phyloP scores from a whole-genome alignment of 768 basidiomycete species.

The Mycena pura region DNA sequence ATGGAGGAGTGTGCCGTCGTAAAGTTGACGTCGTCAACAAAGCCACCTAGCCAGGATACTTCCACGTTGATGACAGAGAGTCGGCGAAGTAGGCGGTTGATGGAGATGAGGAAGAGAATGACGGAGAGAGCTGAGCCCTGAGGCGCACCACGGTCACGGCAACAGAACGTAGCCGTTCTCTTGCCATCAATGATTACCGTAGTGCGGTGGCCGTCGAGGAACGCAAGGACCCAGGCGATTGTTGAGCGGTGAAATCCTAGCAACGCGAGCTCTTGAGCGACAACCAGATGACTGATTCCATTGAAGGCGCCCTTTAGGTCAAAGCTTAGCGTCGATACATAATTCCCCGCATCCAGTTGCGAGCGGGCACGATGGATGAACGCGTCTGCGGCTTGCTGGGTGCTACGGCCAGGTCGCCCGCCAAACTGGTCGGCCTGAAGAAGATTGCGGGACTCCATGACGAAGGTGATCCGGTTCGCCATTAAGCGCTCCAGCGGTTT shows the following conservation, averaged over 20 bases:
- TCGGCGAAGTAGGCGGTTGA: neutral
- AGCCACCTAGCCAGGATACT: neutral
- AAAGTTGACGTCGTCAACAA: neutral
- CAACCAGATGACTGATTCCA: neutral
- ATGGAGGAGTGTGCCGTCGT: neutral
- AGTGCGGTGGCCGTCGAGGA: neutral
- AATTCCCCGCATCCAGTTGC: neutral
- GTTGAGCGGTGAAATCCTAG: neutral
- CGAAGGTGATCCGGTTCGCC: neutral
- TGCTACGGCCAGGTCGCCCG: neutral
- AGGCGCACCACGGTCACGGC: neutral
- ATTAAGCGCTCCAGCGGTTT: neutral
- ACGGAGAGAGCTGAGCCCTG: neutral
- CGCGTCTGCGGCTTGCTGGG: neutral
- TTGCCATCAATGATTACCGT: neutral
- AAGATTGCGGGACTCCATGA: neutral
- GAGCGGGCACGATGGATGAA: neutral
- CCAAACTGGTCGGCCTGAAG: neutral
- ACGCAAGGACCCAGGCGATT: neutral
- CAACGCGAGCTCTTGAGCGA: neutral
- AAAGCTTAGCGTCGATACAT: neutral
- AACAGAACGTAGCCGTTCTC: neutral
- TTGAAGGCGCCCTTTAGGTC: neutral
- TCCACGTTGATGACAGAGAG: neutral
- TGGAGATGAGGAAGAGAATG: neutral